Percentiles rank a stretch among this genome's conserved stretches.
phyloP scores from a whole-genome alignment of 2,329 filamentous ascomycete genomes.

The Exophiala viscosa region DNA sequence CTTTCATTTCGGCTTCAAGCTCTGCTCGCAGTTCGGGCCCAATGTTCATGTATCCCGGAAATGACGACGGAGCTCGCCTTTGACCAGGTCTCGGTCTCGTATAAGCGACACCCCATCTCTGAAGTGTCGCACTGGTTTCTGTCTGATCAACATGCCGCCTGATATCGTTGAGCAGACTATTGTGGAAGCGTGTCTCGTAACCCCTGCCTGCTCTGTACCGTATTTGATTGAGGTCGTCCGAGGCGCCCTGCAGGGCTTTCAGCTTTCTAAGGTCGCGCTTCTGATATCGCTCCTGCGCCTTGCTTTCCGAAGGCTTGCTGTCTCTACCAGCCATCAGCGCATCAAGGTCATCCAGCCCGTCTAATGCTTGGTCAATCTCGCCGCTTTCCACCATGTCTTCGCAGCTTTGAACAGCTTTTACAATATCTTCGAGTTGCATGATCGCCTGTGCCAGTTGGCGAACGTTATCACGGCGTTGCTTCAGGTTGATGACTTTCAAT shows the following conservation, averaged over 20 bases:
- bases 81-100: slow-evolving; percentile 67
- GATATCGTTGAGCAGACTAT: slow-evolving; percentile 73
- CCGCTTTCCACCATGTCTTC: slow-evolving; percentile 78
- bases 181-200: slow-evolving; percentile 77
- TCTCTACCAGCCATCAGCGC: slow-evolving; percentile 67
- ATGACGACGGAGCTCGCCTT: slow-evolving; percentile 62
- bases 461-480: slow-evolving; percentile 77
- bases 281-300: slow-evolving; percentile 25
- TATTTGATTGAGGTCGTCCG: slow-evolving; percentile 70
- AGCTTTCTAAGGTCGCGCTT: slow-evolving; percentile 67
- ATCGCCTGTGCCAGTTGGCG: slow-evolving; percentile 78
- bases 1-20: slow-evolving; percentile 67
- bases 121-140: slow-evolving; percentile 67
- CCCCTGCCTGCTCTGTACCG: slow-evolving; percentile 79
- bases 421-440: slow-evolving; percentile 73
- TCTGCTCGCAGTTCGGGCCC: slow-evolving; percentile 67
- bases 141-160: slow-evolving; percentile 74
- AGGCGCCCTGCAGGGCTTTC: slow-evolving; percentile 74
- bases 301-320: slow-evolving; percentile 25
- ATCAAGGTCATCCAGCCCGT: slow-evolving; percentile 73
- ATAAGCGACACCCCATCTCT: slow-evolving; percentile 77
- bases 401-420: slow-evolving; percentile 69
- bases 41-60: slow-evolving; percentile 74
- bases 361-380: slow-evolving; percentile 75
- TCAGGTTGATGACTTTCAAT: slow-evolving; percentile 78